A percentile compares a stretch with the other conserved stretches of the same genome.
phyloP scores from a whole-genome alignment of 768 basidiomycete genomes.

The Serendipita sp. region DNA sequence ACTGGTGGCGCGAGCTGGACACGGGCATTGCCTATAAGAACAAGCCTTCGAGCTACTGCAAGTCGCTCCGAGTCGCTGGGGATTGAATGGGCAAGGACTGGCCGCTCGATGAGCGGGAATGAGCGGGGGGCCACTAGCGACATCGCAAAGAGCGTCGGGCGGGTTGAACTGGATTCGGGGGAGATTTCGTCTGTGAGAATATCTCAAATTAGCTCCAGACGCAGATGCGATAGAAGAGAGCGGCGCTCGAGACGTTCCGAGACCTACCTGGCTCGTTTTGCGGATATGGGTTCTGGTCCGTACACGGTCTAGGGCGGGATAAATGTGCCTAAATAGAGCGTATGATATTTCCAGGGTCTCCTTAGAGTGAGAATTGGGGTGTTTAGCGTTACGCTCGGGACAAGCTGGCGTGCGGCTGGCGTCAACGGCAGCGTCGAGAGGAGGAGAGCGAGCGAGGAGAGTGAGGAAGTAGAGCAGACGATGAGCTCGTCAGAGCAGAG shows the following conservation, averaged over 20 bases:
- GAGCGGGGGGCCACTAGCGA: conserved; percentile 3
- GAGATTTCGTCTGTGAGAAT: conserved; percentile 1
- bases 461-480: no score
- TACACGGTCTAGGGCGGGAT: background rate
- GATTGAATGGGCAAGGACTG: background rate
- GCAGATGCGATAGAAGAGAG: background rate
- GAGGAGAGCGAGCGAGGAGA: no score
- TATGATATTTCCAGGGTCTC: no score
- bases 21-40: conserved; percentile 1
- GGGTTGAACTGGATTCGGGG: background rate
- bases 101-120: background rate
- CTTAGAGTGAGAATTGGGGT: no score
- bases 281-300: background rate
- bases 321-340: background rate
- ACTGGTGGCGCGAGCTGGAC: background rate
- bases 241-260: background rate
- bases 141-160: background rate
- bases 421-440: no score
- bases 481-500: no score
- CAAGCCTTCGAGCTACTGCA: background rate
- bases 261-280: conserved; percentile 2
- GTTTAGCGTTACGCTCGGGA: no score
- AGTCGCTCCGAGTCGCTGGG: background rate
- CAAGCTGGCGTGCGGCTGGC: no score
- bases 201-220: background rate